Evolutionary conservation across 208 protist species (phyloP).

Genomic region (Crithidia sp.): DNA sequence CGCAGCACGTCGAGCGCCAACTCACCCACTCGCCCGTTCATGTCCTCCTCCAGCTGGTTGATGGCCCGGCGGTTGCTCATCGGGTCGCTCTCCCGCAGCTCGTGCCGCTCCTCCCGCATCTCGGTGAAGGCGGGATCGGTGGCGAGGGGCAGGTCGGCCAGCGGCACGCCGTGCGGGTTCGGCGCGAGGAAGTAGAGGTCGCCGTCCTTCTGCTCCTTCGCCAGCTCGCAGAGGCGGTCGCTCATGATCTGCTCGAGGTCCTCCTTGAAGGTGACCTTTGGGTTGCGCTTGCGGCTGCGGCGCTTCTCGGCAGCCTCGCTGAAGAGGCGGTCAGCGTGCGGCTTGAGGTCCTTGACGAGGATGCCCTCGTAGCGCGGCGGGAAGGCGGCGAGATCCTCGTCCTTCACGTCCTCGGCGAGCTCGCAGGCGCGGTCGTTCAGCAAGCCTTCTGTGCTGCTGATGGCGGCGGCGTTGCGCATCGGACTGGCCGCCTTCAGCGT

Average conservation of each 20-base stretch:
- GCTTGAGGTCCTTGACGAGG: conserved; percentile 49
- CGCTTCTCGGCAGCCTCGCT: conserved; percentile 52
- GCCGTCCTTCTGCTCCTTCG: conserved; percentile 65
- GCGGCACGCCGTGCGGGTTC: conserved; percentile 40
- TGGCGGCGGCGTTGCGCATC: conserved; percentile 37
- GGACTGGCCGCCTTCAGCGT: conserved; percentile 48
- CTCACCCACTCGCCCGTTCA: conserved; percentile 53
- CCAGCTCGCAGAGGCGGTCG: conserved; percentile 61
- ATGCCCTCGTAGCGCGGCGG: conserved; percentile 61
- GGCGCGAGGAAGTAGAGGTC: conserved; percentile 81
- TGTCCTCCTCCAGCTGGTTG: conserved; percentile 49
- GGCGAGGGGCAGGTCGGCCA: conserved; percentile 41
- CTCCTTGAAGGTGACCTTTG: conserved; percentile 44
- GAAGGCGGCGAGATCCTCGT: conserved; percentile 64
- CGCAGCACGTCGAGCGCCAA: conserved; percentile 51
- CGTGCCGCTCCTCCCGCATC: conserved; percentile 50
- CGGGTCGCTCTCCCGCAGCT: conserved; percentile 49
- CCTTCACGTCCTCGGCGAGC: conserved; percentile 59
- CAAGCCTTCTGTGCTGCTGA: conserved; percentile 48
- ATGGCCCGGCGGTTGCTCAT: conserved; percentile 65
- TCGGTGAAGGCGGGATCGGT: conserved; percentile 54
- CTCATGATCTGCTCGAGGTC: conserved; percentile 65
- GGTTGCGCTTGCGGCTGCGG: conserved; percentile 44
- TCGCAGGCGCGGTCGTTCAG: conserved; percentile 76
- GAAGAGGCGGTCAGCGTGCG: conserved; percentile 70